phyloP scores from a whole-genome alignment of 257 asterid species.

The Capsicum pubescens region DNA sequence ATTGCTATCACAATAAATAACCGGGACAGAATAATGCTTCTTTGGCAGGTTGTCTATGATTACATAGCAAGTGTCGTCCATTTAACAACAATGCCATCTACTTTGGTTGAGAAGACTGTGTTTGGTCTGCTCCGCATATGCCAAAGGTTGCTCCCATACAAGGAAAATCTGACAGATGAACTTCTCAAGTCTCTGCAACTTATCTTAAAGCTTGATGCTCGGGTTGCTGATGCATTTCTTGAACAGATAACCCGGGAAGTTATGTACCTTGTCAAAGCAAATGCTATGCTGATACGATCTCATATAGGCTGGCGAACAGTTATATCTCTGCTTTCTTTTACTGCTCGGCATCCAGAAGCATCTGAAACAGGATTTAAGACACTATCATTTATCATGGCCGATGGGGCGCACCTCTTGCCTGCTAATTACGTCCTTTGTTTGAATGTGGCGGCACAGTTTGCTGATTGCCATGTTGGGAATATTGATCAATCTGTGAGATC shows the following conservation, averaged over 20 bases:
- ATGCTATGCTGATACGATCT: constrained; percentile 87
- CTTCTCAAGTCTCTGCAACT: constrained; percentile 88
- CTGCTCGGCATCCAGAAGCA: constrained; percentile 95
- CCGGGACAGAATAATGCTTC: constrained; percentile 84
- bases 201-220: constrained; percentile 85
- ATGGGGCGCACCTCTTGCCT: constrained; percentile 79
- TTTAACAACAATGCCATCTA: constrained; percentile 79
- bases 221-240: constrained; percentile 93
- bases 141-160: constrained; percentile 90
- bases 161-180: constrained; percentile 84
- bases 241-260: constrained; percentile 92
- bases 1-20: constrained; percentile 78
- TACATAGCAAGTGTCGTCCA: constrained; percentile 80
- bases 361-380: constrained; percentile 89
- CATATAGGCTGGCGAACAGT: constrained; percentile 91
- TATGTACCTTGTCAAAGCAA: constrained; percentile 84
- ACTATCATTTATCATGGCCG: constrained; percentile 76
- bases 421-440: constrained; percentile 80
- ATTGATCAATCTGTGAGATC: constrained; percentile 75
- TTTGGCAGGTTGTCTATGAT: constrained; percentile 83
- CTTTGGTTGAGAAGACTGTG: constrained; percentile 89
- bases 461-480: constrained; percentile 81
- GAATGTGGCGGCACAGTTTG: constrained; percentile 85
- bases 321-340: constrained; percentile 76
- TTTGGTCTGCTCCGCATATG: constrained; percentile 93